Conservation (phyloP, 108 stramenopile species). For the Stephanodiscus minutulus region DNA sequence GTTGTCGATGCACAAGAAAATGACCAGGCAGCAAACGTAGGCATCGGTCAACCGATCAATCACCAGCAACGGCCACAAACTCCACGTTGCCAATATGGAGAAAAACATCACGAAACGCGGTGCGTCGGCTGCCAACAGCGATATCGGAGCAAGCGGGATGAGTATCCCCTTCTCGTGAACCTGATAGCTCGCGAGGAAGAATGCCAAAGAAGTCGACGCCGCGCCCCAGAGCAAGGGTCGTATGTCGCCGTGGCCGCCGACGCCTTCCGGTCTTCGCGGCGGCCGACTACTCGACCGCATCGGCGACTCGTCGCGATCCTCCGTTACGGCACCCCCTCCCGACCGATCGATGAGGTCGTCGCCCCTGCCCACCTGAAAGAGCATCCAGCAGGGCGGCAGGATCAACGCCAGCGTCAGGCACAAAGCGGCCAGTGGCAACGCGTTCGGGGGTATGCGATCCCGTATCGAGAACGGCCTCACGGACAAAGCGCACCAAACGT, state of each 20-base stretch:
- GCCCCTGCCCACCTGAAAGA: conserved; percentile 47
- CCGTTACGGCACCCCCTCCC: too few species aligned
- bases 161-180: conserved; percentile 96
- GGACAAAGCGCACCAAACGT: conserved; percentile 89
- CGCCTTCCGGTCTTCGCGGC: conserved; percentile 16
- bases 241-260: conserved; percentile 39
- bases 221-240: conserved; percentile 56
- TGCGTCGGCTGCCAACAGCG: conserved; percentile 62
- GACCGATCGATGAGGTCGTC: neutral
- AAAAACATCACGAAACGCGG: conserved; percentile 65
- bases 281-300: neutral
- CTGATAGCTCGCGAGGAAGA: conserved; percentile 94
- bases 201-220: conserved; percentile 73
- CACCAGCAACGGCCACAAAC: conserved; percentile 68
- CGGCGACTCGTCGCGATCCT: conserved; percentile 23
- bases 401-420: conserved; percentile 55
- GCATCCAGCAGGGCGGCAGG: conserved; percentile 51
- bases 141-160: conserved; percentile 79
- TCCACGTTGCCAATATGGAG: conserved; percentile 72
- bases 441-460: conserved; percentile 47
- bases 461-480: conserved; percentile 72
- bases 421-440: conserved; percentile 60
- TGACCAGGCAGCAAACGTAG: conserved; percentile 60
- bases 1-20: conserved; percentile 44
- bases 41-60: conserved; percentile 72